Evolutionary conservation across 139 green algal species (phyloP).

Genomic region (Ulvella scutata): DNA sequence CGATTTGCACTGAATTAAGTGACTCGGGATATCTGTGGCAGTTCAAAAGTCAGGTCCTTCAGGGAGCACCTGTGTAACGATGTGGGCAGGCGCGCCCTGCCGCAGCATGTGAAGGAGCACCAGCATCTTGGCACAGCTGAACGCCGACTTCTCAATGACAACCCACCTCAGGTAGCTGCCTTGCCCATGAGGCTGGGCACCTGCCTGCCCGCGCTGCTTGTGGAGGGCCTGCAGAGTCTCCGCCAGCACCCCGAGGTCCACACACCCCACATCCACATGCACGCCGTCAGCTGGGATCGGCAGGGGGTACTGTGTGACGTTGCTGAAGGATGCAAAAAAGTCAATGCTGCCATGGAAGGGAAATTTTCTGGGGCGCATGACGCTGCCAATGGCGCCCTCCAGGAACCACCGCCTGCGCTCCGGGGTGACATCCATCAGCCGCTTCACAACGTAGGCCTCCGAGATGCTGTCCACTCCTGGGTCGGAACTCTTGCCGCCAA

Average conservation of each 20-base stretch:
- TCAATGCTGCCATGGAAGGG: not conserved
- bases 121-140: conserved; percentile 24
- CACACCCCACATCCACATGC: conserved; percentile 32
- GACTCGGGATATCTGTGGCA: no score
- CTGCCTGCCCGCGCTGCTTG: not conserved
- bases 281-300: conserved; percentile 7
- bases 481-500: no score
- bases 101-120: conserved; percentile 26
- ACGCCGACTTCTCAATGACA: conserved; percentile 20
- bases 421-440: no score
- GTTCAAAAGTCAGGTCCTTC: no score
- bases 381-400: no score
- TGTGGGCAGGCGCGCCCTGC: conserved; percentile 6
- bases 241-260: conserved; percentile 23
- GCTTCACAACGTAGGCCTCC: no score
- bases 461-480: no score
- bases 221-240: not conserved
- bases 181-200: no score
- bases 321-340: conserved; percentile 12
- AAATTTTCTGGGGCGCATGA: no score
- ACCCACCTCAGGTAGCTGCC: conserved; percentile 17
- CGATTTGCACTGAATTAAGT: no score
- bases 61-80: conserved; percentile 25
- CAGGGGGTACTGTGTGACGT: not conserved
- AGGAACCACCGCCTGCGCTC: no score